Evolutionary conservation across 2,329 filamentous ascomycete genomes (phyloP), one percentile per base, ranked within the genome.

Genomic region (Catunica adiposa): DNA sequence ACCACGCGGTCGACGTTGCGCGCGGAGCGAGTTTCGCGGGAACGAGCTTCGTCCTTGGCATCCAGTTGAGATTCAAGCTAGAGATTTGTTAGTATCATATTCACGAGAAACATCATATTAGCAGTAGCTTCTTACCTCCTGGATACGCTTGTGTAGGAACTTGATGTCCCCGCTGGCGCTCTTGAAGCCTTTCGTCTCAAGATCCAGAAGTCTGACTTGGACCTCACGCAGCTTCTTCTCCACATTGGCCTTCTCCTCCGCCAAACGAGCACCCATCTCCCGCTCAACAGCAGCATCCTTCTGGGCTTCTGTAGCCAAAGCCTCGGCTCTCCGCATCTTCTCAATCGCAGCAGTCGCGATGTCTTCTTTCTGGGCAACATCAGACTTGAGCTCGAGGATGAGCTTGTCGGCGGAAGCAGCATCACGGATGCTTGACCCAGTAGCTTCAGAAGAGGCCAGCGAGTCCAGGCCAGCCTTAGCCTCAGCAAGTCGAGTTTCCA

Each of bases 111-210:
- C 29, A 11, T 34, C 5, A 5, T 34, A 34, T 5, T 5, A 5
- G 29, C 29, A 34, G 11, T 34, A 34, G 29, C 5, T 60, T 67
- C 80, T 77, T 75, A 94, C 89, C 78, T 97, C 90, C 72, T 96
- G 89, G 61, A 98, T 88, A 53, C 90, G 81, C 65, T 89, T 90
- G 69, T 96, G 86, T 64, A 97, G 70, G 72, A 96, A 97, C 64
- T 92, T 85, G 62, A 97, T 87, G 69, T 97, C 90, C 64, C 95
- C 88, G 67, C 89, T 95, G 23, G 86, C 86, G 61, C 84, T 94
- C 20, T 89, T 92, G 70, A 94, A 97, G 54, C 89, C 89, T 73
- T 97, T 97, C 46, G 92, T 97, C 71, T 98, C 90, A 7, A 97
- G 76, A 66, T 97, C 92, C 54, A 98, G 84, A 56, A 94, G 80